Evolutionary conservation across 2,329 filamentous ascomycete species (phyloP).

Genomic region (Penicillium vulpinum): DNA sequence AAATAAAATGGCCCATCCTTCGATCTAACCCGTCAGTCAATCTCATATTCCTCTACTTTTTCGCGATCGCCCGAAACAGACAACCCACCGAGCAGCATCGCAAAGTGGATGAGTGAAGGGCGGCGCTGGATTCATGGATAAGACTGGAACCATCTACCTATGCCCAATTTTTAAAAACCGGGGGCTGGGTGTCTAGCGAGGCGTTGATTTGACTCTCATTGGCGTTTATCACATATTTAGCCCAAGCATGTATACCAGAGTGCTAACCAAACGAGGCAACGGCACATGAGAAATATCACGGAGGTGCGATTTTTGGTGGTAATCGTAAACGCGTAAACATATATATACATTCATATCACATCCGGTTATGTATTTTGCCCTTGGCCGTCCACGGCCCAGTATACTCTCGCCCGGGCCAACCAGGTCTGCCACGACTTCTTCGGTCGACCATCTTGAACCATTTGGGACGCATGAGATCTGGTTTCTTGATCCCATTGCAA

Average conservation of each 20-base stretch:
- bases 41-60: background rate
- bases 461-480: background rate
- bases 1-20: conserved; percentile 29
- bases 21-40: background rate
- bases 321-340: background rate
- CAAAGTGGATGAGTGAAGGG: background rate
- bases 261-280: conserved; percentile 10
- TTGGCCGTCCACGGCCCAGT: conserved; percentile 21
- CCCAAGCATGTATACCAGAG: conserved; percentile 5
- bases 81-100: background rate
- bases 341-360: background rate
- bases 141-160: background rate
- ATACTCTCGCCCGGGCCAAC: conserved; percentile 25
- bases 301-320: conserved; percentile 8
- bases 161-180: background rate
- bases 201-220: conserved; percentile 22
- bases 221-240: conserved; percentile 19
- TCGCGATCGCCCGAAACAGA: background rate
- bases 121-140: background rate
- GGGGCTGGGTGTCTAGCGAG: conserved; percentile 31
- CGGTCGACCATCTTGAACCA: background rate
- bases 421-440: conserved; percentile 27
- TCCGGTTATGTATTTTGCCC: background rate
- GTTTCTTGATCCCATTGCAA: background rate
- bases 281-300: conserved; percentile 12